Base-by-base conservation (phyloP, 2,329 filamentous ascomycete genomes). In the Colletotrichum tanaceti region DNA sequence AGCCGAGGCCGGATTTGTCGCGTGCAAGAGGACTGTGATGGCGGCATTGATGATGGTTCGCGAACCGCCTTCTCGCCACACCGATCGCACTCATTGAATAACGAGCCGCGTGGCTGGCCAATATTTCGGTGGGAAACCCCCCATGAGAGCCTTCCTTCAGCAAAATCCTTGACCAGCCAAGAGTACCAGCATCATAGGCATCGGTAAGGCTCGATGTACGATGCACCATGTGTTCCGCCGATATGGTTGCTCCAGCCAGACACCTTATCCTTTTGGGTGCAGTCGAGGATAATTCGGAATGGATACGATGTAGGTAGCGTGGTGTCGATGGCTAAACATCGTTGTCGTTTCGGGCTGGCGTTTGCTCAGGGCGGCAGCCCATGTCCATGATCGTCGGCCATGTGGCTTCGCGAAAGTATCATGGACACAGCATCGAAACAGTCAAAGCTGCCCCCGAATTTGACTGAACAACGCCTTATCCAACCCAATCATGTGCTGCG, bases 331-430 rank as follows among this genome's bases (percentile, higher is more conserved):
- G 47, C 24, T 65, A 35, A n/a, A 20, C 43, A 59, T 52, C 55
- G 62, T 24, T 55, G 39, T 65, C 62, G 55, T 39, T 60, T 24
- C 44, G 65, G 39, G 24, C 41, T 38, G 24, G 16, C 20, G 44
- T 47, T 59, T 49, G 20, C 43, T 65, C 22, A 39, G n/a, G 43
- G 55, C 43, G 32, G 38, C 24, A 38, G 16, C 13, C 41, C 20
- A 50, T 47, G 24, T 54, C 47, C 61, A 55, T 58, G 62, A 16
- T 43, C 28, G 62, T 49, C 49, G 47, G 49, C 44, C 32, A 44
- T 5, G 13, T 58, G 28, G 55, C 39, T 28, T 43, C 38, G 39
- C 54, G 28, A 38, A 24, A n/a, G 18, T 49, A 49, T 35, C 41
- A 65, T n/a, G 9, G 54, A 13, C 39, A 35, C 61, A 58, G 41